These are phyloP conservation scores for Colletotrichum cereale DNA, from an alignment of 2,329 filamentous ascomycete species.

Conservation along the genomic window DNA sequence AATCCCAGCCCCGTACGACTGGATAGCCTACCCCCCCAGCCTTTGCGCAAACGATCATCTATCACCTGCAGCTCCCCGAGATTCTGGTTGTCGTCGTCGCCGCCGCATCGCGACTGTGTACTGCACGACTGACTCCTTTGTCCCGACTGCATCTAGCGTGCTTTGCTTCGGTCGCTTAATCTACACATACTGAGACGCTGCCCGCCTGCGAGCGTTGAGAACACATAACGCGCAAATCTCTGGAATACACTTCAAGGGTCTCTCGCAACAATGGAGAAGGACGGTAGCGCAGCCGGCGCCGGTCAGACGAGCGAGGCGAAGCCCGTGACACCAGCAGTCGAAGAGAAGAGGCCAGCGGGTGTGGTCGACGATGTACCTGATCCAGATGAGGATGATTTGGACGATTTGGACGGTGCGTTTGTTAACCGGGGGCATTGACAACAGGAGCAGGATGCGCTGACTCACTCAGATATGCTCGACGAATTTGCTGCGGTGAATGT, in stretches of 20 bases:
- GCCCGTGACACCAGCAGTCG: constrained; percentile 37
- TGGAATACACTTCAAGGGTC: neutral
- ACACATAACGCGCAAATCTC: neutral
- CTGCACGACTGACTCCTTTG: constrained; percentile 8
- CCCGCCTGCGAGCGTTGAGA: neutral
- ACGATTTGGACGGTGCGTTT: constrained; percentile 87
- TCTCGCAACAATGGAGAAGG: constrained; percentile 27
- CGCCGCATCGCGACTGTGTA: neutral
- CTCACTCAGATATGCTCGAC: constrained; percentile 83
- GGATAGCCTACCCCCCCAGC: constrained; percentile 1
- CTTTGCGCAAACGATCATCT: constrained; percentile 9
- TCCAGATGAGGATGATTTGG: constrained; percentile 91
- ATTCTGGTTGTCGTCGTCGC: constrained; percentile 1
- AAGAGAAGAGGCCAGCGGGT: constrained; percentile 44
- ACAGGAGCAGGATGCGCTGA: neutral
- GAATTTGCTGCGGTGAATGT: constrained; percentile 82
- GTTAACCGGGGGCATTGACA: neutral
- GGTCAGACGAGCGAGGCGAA: constrained; percentile 41
- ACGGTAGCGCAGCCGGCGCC: constrained; percentile 27
- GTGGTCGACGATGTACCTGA: constrained; percentile 76
- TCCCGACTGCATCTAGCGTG: constrained; percentile 4
- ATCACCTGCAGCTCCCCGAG: constrained; percentile 20
- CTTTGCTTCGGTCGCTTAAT: neutral
- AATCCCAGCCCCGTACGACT: constrained; percentile 34
- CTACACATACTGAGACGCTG: neutral